Percentiles rank a stretch among this genome's conserved stretches.
These are phyloP conservation scores for Rhodocollybia butyracea DNA, from an alignment of 768 basidiomycete genomes.

Conservation along the genomic window DNA sequence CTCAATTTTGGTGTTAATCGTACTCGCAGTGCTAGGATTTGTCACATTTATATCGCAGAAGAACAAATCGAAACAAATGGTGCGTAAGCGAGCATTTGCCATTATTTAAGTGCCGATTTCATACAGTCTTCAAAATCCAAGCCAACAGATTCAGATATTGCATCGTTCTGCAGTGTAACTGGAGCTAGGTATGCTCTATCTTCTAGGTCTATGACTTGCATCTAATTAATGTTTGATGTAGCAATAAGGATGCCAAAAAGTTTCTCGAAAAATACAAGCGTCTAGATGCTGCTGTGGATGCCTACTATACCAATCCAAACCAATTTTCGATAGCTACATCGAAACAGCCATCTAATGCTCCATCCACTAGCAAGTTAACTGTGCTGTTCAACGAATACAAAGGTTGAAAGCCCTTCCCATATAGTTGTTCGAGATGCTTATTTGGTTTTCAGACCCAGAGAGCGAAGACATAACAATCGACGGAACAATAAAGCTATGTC, in stretches of 20 bases:
- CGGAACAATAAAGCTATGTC: slow-evolving; percentile 76
- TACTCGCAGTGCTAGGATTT: not conserved
- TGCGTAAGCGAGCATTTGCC: not conserved
- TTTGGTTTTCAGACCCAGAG: slow-evolving; percentile 46
- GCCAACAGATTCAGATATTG: slow-evolving; percentile 46
- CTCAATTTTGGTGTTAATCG: not conserved
- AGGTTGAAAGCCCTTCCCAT: slow-evolving; percentile 34
- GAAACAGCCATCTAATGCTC: slow-evolving; percentile 20
- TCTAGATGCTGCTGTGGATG: slow-evolving; percentile 70
- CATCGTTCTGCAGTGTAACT: slow-evolving; percentile 65
- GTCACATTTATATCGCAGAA: not conserved
- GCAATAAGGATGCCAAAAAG: slow-evolving; percentile 57
- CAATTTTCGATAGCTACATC: slow-evolving; percentile 24
- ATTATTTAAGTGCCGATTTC: not conserved
- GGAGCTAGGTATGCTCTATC: slow-evolving; percentile 58
- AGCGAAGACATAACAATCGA: slow-evolving; percentile 67
- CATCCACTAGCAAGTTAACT: slow-evolving; percentile 53
- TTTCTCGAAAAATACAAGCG: slow-evolving; percentile 70
- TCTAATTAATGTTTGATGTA: slow-evolving; percentile 27
- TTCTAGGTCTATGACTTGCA: slow-evolving; percentile 14
- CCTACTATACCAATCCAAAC: slow-evolving; percentile 60
- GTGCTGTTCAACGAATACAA: slow-evolving; percentile 67
- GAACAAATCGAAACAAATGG: not conserved
- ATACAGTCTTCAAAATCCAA: slow-evolving; percentile 22
- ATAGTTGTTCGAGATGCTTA: not conserved